phyloP scores from a whole-genome alignment of 2,329 filamentous ascomycete genomes.

The Helminthosporium solani region DNA sequence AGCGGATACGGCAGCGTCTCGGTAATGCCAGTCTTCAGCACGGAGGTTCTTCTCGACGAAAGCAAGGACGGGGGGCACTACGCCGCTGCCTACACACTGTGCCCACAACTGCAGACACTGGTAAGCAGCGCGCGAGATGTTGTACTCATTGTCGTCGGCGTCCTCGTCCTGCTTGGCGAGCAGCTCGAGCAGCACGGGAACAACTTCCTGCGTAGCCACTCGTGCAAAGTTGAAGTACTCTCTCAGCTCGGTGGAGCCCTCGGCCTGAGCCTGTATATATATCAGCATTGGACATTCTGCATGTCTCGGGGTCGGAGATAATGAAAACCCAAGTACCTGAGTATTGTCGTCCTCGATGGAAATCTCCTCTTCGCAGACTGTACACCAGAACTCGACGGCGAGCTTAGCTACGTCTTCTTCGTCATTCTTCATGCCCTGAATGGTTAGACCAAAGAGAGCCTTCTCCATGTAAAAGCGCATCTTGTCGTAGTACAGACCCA shows the following conservation, averaged over 20 bases:
- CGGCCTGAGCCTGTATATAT: conserved; percentile 54
- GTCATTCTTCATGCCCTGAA: conserved; percentile 96
- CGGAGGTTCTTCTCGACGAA: conserved; percentile 93
- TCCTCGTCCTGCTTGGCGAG: conserved; percentile 98
- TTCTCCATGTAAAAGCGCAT: conserved; percentile 99
- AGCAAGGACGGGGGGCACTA: conserved; percentile 81
- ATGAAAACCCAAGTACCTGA: conserved; percentile 52
- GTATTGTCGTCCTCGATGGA: conserved; percentile 96
- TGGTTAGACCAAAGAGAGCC: conserved; percentile 94
- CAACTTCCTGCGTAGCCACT: conserved; percentile 89
- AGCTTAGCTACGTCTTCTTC: conserved; percentile 98
- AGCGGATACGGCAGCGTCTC: conserved; percentile 93
- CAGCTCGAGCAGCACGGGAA: conserved; percentile 83
- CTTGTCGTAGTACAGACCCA: conserved; percentile 98
- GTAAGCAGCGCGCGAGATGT: conserved; percentile 90
- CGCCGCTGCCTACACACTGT: conserved; percentile 80
- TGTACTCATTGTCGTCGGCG: conserved; percentile 95
- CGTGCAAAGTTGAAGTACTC: conserved; percentile 95
- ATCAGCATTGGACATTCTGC: conserved; percentile 23
- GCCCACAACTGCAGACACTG: conserved; percentile 95
- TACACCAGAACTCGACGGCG: conserved; percentile 99
- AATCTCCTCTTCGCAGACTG: conserved; percentile 98
- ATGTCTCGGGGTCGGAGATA: neutral
- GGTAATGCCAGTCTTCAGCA: conserved; percentile 88
- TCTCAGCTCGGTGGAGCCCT: conserved; percentile 79